Percentiles rank a stretch among this genome's conserved stretches.
phyloP scores from a whole-genome alignment of 148 eudicot species.

The Persicaria maculosa region DNA sequence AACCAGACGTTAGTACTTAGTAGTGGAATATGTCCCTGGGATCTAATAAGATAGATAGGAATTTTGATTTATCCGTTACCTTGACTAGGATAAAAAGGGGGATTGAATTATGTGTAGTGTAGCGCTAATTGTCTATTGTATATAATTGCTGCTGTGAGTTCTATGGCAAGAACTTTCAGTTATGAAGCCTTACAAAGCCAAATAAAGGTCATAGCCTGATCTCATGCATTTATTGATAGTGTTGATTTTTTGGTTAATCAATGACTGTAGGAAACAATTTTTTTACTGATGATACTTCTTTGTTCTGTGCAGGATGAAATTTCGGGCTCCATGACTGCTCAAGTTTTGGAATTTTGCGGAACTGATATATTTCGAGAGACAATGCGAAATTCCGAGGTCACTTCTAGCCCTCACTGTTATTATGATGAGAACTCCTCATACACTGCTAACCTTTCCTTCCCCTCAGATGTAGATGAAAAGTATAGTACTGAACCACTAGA shows the following conservation, averaged over 20 bases:
- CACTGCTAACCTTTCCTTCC: constrained; percentile 26
- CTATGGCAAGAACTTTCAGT: background rate
- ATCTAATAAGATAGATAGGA: background rate
- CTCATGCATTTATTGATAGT: background rate
- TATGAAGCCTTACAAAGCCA: background rate
- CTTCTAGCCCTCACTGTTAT: constrained; percentile 41
- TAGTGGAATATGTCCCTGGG: background rate
- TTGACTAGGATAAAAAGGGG: background rate
- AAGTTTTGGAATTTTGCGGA: constrained; percentile 52
- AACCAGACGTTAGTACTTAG: background rate
- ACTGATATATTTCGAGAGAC: constrained; percentile 55
- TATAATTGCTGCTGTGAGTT: no score
- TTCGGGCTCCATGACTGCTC: constrained; percentile 52
- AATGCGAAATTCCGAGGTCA: constrained; percentile 49
- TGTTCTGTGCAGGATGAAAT: constrained; percentile 48
- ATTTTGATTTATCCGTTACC: no score
- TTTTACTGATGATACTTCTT: background rate
- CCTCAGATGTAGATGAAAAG: constrained; percentile 20
- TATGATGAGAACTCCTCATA: constrained; percentile 51
- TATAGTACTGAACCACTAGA: constrained; percentile 14
- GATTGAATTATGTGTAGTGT: background rate
- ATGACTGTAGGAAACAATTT: background rate
- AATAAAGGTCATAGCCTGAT: background rate
- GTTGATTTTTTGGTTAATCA: background rate
- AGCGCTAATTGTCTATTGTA: no score